phyloP scores from a whole-genome alignment of 2,329 filamentous ascomycete genomes.

The Nemania abortiva region DNA sequence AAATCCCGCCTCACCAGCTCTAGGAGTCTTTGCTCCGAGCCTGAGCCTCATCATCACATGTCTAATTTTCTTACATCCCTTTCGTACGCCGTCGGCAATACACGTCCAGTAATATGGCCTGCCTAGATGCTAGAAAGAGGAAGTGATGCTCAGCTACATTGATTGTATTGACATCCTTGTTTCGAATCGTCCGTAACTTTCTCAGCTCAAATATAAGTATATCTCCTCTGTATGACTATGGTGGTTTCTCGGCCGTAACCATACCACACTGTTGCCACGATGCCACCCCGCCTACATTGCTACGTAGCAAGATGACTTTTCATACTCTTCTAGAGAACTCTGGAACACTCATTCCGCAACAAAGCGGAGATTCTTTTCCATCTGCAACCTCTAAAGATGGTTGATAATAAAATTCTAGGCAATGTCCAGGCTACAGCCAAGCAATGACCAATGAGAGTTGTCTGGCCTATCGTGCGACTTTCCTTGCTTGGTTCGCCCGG shows the following conservation, averaged over 20 bases:
- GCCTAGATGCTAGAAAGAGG: no score
- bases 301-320: background rate
- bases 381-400: no score
- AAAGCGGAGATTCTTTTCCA: background rate
- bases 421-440: background rate
- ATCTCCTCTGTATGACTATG: background rate
- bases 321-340: background rate
- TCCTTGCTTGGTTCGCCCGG: no score
- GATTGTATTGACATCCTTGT: background rate
- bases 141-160: no score
- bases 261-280: background rate
- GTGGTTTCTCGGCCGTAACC: background rate
- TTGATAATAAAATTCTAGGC: no score
- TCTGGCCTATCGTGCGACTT: no score
- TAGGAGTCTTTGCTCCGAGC: conserved; percentile 29
- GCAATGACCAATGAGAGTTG: background rate
- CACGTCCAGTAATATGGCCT: background rate
- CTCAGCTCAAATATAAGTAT: background rate
- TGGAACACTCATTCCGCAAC: background rate
- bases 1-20: background rate
- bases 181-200: background rate
- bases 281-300: background rate
- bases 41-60: conserved; percentile 19
- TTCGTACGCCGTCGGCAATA: background rate
- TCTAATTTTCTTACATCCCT: background rate